These are phyloP conservation scores for Venturia aucupariae DNA, from an alignment of 2,329 filamentous ascomycete species.

Conservation along the genomic window DNA sequence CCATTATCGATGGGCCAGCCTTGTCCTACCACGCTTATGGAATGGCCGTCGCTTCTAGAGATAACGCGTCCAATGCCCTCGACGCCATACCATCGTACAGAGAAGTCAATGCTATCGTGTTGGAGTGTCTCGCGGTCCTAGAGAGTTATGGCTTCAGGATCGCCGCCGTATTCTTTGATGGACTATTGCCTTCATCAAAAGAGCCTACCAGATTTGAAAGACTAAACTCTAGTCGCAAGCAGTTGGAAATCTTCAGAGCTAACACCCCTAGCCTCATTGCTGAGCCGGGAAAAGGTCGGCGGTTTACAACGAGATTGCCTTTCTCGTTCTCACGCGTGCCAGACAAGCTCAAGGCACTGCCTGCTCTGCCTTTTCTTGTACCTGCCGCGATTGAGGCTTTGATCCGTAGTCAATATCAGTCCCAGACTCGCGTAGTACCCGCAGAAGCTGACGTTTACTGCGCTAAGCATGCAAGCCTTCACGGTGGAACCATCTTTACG, in stretches of 20 bases:
- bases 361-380: slow-evolving; percentile 13
- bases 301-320: neutral
- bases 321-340: neutral
- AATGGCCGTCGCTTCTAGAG: neutral
- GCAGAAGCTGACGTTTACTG: slow-evolving; percentile 15
- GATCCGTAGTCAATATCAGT: neutral
- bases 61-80: slow-evolving; percentile 1
- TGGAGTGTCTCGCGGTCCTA: slow-evolving; percentile 4
- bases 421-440: slow-evolving; percentile 4
- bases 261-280: neutral
- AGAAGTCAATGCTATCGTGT: neutral
- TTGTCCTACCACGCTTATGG: slow-evolving; percentile 15
- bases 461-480: slow-evolving; percentile 1
- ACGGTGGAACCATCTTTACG: slow-evolving; percentile 10
- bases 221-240: neutral
- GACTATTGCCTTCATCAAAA: slow-evolving; percentile 9
- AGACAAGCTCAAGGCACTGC: slow-evolving; percentile 4
- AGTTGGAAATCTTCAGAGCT: slow-evolving; percentile 2
- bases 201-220: slow-evolving; percentile 6
- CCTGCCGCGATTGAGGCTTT: slow-evolving; percentile 10
- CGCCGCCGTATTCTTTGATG: slow-evolving; percentile 15
- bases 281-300: neutral
- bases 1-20: slow-evolving; percentile 15
- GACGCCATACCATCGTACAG: slow-evolving; percentile 10
- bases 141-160: slow-evolving; percentile 5